Evolutionary conservation across 495 filamentous ascomycete species (phyloP).

Genomic region (Lepidopterella palustris): DNA sequence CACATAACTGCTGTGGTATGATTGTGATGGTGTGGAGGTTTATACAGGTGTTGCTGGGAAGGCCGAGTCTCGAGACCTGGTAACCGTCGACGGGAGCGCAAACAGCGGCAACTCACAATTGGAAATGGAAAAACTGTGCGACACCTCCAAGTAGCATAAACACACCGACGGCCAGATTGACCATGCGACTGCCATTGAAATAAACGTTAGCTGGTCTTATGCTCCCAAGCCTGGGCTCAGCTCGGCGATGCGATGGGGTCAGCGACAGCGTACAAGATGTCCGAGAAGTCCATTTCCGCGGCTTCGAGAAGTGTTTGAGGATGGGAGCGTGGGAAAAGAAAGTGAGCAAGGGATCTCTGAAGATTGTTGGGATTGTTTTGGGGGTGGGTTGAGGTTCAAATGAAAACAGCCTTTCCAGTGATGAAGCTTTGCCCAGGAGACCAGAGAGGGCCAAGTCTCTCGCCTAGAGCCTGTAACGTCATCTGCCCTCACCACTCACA

Average conservation of each 20-base stretch:
- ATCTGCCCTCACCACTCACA: no score
- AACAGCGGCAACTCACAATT: constrained; percentile 45
- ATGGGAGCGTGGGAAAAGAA: background rate
- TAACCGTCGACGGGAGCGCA: constrained; percentile 3
- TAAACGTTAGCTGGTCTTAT: constrained; percentile 23
- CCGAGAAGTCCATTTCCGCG: constrained; percentile 40
- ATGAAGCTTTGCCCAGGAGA: background rate
- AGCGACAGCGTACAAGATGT: constrained; percentile 36
- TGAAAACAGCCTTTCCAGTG: background rate
- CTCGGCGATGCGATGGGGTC: background rate
- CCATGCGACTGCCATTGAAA: constrained; percentile 62
- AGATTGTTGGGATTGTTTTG: background rate
- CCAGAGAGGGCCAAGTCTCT: background rate
- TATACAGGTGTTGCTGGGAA: no score
- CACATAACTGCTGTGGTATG: no score
- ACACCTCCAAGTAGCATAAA: constrained; percentile 89
- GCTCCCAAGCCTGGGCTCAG: background rate
- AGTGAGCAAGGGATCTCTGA: background rate
- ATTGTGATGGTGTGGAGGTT: no score
- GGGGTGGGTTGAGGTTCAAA: background rate
- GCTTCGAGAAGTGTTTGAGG: background rate
- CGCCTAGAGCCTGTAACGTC: no score
- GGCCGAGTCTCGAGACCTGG: no score
- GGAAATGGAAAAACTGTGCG: constrained; percentile 67
- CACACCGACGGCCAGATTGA: constrained; percentile 82